phyloP scores from a whole-genome alignment of 768 basidiomycete genomes.

The Suillus hirtellus region DNA sequence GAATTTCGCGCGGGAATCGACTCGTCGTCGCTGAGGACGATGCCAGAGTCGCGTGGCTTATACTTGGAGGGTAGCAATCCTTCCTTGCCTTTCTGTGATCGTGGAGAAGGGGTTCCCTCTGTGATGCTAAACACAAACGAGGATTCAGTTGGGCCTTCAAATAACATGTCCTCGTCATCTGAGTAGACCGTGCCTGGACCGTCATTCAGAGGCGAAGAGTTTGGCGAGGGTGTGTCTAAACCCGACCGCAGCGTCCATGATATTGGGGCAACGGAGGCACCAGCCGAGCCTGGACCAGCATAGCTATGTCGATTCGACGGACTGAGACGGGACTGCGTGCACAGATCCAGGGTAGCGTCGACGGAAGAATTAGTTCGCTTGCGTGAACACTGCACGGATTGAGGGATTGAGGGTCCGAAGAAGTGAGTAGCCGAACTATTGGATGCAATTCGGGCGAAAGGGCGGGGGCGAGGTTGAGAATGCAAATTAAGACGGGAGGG shows the following conservation, averaged over 20 bases:
- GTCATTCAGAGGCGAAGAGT: constrained; percentile 45
- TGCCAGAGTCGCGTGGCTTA: constrained; percentile 67
- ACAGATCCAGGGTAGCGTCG: constrained; percentile 11
- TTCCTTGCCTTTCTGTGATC: constrained; percentile 35
- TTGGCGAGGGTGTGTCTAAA: constrained; percentile 45
- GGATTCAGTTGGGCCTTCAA: constrained; percentile 46
- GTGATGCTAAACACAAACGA: constrained; percentile 61
- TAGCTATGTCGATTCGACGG: constrained; percentile 63
- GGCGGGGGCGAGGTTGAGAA: constrained; percentile 32
- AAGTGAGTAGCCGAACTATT: constrained; percentile 61
- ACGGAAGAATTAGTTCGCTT: constrained; percentile 23
- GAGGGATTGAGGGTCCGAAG: constrained; percentile 52
- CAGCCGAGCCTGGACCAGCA: constrained; percentile 47
- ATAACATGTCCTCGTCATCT: constrained; percentile 60
- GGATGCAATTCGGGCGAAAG: constrained; percentile 53
- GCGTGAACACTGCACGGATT: constrained; percentile 23
- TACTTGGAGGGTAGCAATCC: constrained; percentile 62
- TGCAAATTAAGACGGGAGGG: background rate
- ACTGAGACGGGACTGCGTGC: constrained; percentile 28
- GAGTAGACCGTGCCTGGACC: constrained; percentile 30
- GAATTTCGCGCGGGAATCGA: constrained; percentile 57
- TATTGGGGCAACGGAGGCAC: constrained; percentile 20
- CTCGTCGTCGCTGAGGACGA: constrained; percentile 64
- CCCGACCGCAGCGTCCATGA: constrained; percentile 40
- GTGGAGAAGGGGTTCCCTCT: constrained; percentile 57